Evolutionary conservation across 768 basidiomycete genomes (phyloP).

Genomic region (Dioszegia aurantiaca): DNA sequence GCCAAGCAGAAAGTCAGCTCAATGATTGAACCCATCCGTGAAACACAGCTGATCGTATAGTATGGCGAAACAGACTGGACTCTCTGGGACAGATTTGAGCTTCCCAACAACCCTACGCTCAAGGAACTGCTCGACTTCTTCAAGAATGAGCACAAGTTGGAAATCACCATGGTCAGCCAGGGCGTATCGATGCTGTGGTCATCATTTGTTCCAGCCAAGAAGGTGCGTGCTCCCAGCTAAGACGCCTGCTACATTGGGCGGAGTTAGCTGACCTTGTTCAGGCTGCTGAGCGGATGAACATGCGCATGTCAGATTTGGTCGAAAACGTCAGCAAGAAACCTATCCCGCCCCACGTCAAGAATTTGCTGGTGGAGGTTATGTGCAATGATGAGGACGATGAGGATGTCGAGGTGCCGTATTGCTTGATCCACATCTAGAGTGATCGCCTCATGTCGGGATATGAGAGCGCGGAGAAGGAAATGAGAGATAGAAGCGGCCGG

Average conservation of each 20-base stretch:
- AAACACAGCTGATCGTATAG: constrained; percentile 40
- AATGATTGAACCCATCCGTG: neutral
- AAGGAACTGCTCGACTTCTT: constrained; percentile 81
- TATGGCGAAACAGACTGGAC: constrained; percentile 90
- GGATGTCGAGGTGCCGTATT: constrained; percentile 71
- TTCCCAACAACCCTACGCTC: constrained; percentile 82
- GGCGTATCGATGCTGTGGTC: constrained; percentile 99
- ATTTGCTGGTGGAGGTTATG: constrained; percentile 91
- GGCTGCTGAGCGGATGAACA: constrained; percentile 80
- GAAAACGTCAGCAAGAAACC: constrained; percentile 94
- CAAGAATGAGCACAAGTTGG: constrained; percentile 75
- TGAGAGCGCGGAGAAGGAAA: neutral
- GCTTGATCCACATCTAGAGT: constrained; percentile 26
- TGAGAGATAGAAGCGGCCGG: no score
- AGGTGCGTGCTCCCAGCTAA: constrained; percentile 59
- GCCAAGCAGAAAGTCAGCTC: constrained; percentile 67
- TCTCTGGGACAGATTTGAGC: constrained; percentile 95
- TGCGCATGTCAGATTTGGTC: constrained; percentile 87
- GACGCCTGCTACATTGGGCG: neutral
- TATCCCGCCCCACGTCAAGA: constrained; percentile 74
- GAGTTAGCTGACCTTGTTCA: constrained; percentile 47
- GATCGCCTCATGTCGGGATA: no score
- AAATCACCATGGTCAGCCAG: constrained; percentile 91
- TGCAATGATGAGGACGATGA: constrained; percentile 85
- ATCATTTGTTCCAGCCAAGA: constrained; percentile 85